These are phyloP conservation scores for Kluyveromyces marxianus DNA, from an alignment of 1,139 yeast species.

Conservation along the genomic window DNA sequence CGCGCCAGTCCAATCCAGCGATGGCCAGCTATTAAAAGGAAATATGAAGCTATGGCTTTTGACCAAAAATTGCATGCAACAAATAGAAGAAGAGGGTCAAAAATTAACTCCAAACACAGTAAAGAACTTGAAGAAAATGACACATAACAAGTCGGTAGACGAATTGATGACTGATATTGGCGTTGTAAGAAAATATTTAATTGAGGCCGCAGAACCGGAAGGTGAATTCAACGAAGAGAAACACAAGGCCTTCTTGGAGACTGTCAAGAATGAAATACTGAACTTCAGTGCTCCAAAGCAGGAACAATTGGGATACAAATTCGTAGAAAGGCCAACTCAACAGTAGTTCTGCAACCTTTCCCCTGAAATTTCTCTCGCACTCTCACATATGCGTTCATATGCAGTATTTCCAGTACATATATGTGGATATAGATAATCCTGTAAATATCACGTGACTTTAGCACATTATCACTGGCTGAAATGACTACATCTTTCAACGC, in stretches of 20 bases:
- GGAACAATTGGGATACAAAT: slow-evolving; percentile 1
- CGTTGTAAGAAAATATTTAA: slow-evolving; percentile 17
- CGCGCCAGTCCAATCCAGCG: slow-evolving; percentile 35
- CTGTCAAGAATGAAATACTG: background rate
- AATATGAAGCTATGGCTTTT: slow-evolving; percentile 29
- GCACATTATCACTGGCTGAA: background rate
- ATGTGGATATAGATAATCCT: background rate
- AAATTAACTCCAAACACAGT: slow-evolving; percentile 11
- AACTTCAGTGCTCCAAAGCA: background rate
- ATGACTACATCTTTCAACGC: too few relatives aligned
- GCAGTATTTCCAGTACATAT: background rate
- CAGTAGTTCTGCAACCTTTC: background rate
- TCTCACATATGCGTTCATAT: background rate
- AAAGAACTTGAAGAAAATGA: slow-evolving; percentile 21
- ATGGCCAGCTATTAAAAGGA: slow-evolving; percentile 21
- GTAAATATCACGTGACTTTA: slow-evolving; percentile 5
- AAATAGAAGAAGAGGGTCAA: background rate
- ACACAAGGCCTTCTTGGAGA: slow-evolving; percentile 8
- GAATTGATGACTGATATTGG: slow-evolving; percentile 19
- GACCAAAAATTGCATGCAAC: slow-evolving; percentile 22
- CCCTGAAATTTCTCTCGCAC: background rate
- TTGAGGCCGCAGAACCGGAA: slow-evolving; percentile 7
- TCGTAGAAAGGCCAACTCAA: slow-evolving; percentile 2
- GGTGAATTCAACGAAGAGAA: slow-evolving; percentile 13
- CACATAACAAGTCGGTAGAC: slow-evolving; percentile 13